These are phyloP conservation scores for Silene vulgaris DNA, from an alignment of 179 eudicot genomes.

Conservation along the genomic window DNA sequence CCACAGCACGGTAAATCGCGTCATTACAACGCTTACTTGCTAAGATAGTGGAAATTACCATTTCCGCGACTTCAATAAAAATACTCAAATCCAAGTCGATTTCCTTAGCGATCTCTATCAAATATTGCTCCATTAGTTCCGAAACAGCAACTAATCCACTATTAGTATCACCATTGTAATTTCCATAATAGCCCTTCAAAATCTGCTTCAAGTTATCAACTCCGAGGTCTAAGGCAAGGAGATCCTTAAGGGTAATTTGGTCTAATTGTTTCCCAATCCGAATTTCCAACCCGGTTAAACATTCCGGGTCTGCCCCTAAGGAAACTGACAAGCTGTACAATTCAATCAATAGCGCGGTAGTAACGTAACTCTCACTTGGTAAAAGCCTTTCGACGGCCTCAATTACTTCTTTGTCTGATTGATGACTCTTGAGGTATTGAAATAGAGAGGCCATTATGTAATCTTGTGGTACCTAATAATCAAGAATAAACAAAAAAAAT, in stretches of 20 bases:
- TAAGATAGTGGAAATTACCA: conserved; percentile 37
- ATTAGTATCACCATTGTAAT: conserved; percentile 19
- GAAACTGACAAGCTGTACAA: conserved; percentile 39
- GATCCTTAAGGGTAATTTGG: conserved; percentile 41
- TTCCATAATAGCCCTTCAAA: conserved; percentile 47
- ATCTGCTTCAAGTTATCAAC: conserved; percentile 48
- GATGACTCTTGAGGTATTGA: conserved; percentile 36
- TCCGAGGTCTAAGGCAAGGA: conserved; percentile 46
- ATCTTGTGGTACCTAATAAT: conserved; percentile 34
- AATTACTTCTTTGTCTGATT: conserved; percentile 35
- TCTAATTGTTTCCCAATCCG: conserved; percentile 61
- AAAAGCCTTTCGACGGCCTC: conserved; percentile 51
- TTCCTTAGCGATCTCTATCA: conserved; percentile 51
- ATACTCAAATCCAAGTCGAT: conserved; percentile 33
- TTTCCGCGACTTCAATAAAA: conserved; percentile 47
- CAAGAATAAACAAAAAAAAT: not conserved
- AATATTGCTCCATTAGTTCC: conserved; percentile 56
- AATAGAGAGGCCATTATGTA: conserved; percentile 43
- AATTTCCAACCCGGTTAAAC: conserved; percentile 43
- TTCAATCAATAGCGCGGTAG: conserved; percentile 34
- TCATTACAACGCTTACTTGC: conserved; percentile 40
- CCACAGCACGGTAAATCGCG: conserved; percentile 61
- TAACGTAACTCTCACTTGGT: conserved; percentile 27
- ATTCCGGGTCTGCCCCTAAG: conserved; percentile 32
- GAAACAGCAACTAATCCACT: conserved; percentile 43